A percentile compares a stretch with the other conserved stretches of the same genome.
Evolutionary conservation across 2,329 filamentous ascomycete genomes (phyloP).

Genomic region (Fusarium pseudograminearum): DNA sequence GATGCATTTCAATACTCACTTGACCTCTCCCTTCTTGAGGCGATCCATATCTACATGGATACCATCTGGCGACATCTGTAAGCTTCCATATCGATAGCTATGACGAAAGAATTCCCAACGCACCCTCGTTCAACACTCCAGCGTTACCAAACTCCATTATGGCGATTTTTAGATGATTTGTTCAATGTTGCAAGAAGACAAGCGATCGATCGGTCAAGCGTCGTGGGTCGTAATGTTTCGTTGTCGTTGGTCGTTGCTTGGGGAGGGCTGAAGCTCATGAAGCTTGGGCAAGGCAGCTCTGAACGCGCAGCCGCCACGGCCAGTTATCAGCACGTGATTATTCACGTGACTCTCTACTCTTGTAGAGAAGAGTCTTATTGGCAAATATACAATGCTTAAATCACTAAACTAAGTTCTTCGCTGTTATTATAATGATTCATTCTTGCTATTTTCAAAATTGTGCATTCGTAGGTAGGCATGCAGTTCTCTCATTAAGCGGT

Average conservation of each 20-base stretch:
- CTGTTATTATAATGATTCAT: background rate
- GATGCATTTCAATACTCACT: conserved; percentile 70
- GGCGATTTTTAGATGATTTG: background rate
- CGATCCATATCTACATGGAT: conserved; percentile 99
- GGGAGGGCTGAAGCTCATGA: conserved; percentile 54
- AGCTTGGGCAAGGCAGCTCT: conserved; percentile 61
- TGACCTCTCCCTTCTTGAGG: conserved; percentile 98
- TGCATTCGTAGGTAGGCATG: background rate
- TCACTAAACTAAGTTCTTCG: background rate
- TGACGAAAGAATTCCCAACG: conserved; percentile 44
- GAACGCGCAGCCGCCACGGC: conserved; percentile 56
- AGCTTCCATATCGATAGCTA: conserved; percentile 42
- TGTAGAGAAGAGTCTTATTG: background rate
- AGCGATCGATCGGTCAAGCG: conserved; percentile 15
- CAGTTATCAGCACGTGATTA: conserved; percentile 24
- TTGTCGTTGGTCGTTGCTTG: conserved; percentile 44
- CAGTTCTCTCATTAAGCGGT: background rate
- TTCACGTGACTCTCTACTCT: conserved; percentile 34
- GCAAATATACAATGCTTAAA: background rate
- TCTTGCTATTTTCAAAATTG: background rate
- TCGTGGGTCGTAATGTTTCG: conserved; percentile 42
- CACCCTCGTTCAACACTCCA: conserved; percentile 74
- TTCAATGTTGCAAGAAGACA: background rate
- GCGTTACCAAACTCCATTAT: conserved; percentile 73
- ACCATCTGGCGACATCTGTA: conserved; percentile 75